Conservation (phyloP, 208 protist genomes). For the Phytomonas francai region DNA sequence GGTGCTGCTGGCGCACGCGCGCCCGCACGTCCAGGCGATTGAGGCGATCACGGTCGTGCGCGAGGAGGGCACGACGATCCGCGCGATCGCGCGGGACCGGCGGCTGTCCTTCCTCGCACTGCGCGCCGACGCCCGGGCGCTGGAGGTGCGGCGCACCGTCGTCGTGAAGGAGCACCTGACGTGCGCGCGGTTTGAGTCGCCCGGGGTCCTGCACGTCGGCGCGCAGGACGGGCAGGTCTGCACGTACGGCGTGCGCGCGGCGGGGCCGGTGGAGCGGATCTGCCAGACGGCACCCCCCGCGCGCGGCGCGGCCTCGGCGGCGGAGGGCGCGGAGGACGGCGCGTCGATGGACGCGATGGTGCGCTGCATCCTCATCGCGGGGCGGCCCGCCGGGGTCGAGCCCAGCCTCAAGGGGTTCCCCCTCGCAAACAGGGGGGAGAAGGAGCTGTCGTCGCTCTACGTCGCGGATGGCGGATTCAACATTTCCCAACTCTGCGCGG, state of each 20-base stretch:
- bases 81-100: slow-evolving; percentile 73
- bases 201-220: slow-evolving; percentile 51
- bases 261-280: slow-evolving; percentile 26
- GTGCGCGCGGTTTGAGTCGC: slow-evolving; percentile 47
- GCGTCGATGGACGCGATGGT: slow-evolving; percentile 50
- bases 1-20: slow-evolving; percentile 29
- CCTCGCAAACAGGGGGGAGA: slow-evolving; percentile 13
- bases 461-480: slow-evolving; percentile 76
- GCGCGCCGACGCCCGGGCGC: slow-evolving; percentile 12
- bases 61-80: slow-evolving; percentile 38
- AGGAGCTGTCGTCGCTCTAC: slow-evolving; percentile 26
- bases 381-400: slow-evolving; percentile 40
- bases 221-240: slow-evolving; percentile 61
- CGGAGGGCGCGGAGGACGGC: slow-evolving; percentile 24
- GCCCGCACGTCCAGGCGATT: slow-evolving; percentile 78
- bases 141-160: slow-evolving; percentile 51
- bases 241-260: slow-evolving; percentile 58
- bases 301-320: slow-evolving; percentile 3
- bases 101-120: slow-evolving; percentile 42
- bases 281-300: slow-evolving; percentile 35
- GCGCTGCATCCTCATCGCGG: slow-evolving; percentile 40
- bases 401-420: slow-evolving; percentile 19
- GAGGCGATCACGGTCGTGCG: slow-evolving; percentile 51
- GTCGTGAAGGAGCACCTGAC: slow-evolving; percentile 76
- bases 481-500: slow-evolving; percentile 25